A percentile compares a stretch with the other conserved stretches of the same genome.
phyloP scores from a whole-genome alignment of 768 basidiomycete genomes.

The Roridomyces roridus region DNA sequence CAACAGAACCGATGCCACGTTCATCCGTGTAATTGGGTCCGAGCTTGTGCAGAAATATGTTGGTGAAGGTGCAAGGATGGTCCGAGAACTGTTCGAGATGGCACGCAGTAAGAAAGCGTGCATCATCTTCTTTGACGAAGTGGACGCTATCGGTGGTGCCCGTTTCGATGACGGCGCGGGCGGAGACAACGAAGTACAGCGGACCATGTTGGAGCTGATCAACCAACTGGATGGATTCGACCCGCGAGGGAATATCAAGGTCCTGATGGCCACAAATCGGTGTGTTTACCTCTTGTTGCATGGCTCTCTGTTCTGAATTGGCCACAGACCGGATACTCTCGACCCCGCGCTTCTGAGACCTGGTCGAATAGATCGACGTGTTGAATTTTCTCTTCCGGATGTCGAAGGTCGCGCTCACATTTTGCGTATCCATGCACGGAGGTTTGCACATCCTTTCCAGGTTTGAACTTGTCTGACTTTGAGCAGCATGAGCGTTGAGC shows the following conservation, averaged over 20 bases:
- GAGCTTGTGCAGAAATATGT: slow-evolving; percentile 99
- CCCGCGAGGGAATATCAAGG: slow-evolving; percentile 99
- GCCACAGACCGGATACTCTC: slow-evolving; percentile 88
- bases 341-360: slow-evolving; percentile 97
- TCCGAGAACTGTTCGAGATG: slow-evolving; percentile 99
- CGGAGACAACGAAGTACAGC: slow-evolving; percentile 98
- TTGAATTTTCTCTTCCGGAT: slow-evolving; percentile 95
- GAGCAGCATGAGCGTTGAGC: slow-evolving; percentile 92
- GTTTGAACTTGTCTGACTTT: background rate
- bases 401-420: slow-evolving; percentile 97
- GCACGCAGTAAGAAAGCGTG: slow-evolving; percentile 98
- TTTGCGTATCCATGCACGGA: slow-evolving; percentile 93
- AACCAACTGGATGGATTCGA: slow-evolving; percentile 99
- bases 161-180: slow-evolving; percentile 98
- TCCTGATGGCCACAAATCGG: slow-evolving; percentile 99
- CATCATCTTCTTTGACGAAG: slow-evolving; percentile 99
- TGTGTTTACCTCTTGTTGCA: slow-evolving; percentile 37
- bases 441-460: slow-evolving; percentile 50
- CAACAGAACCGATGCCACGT: slow-evolving; percentile 97
- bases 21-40: slow-evolving; percentile 98
- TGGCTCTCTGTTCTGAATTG: slow-evolving; percentile 1
- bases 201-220: slow-evolving; percentile 99
- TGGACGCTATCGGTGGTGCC: slow-evolving; percentile 98
- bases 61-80: slow-evolving; percentile 98
- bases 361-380: slow-evolving; percentile 94